Conservation (phyloP, 2,329 filamentous ascomycete genomes). For the Exophiala aquamarina region DNA sequence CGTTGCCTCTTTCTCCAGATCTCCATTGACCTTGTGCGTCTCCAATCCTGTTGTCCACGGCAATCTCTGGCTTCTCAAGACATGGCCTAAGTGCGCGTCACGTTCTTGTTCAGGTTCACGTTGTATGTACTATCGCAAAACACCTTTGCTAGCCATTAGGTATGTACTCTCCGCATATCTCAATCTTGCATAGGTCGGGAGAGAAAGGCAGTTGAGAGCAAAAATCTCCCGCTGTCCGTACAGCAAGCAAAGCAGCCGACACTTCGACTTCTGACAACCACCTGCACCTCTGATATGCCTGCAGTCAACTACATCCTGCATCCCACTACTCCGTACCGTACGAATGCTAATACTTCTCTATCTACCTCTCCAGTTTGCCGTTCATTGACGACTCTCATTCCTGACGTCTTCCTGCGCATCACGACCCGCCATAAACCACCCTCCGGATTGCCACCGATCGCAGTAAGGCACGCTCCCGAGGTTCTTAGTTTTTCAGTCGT, state of each 20-base stretch:
- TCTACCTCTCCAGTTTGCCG: background rate
- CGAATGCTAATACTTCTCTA: background rate
- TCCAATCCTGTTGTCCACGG: slow-evolving; percentile 12
- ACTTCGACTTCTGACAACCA: background rate
- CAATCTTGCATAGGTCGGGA: slow-evolving; percentile 3
- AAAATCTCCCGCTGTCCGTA: background rate
- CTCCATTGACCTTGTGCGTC: slow-evolving; percentile 25
- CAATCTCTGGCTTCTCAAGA: background rate
- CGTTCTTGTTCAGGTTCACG: slow-evolving; percentile 13
- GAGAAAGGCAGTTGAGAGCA: slow-evolving; percentile 5
- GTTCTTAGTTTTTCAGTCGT: slow-evolving; percentile 1
- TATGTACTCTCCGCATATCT: slow-evolving; percentile 16
- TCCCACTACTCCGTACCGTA: background rate
- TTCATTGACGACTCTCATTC: slow-evolving; percentile 1
- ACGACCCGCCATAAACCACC: background rate
- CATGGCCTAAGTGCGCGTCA: slow-evolving; percentile 23
- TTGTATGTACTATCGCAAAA: slow-evolving; percentile 16
- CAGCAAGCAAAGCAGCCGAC: no score
- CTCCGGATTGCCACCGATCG: background rate
- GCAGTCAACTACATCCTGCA: background rate
- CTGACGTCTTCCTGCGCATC: slow-evolving; percentile 1
- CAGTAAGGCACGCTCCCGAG: slow-evolving; percentile 3
- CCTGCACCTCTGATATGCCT: background rate
- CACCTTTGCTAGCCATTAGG: slow-evolving; percentile 15
- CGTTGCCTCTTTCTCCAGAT: slow-evolving; percentile 26